Evolutionary conservation across 2,329 filamentous ascomycete species (phyloP), one percentile per base, ranked within the genome.

Genomic region (Trichoderma afroharzianum): DNA sequence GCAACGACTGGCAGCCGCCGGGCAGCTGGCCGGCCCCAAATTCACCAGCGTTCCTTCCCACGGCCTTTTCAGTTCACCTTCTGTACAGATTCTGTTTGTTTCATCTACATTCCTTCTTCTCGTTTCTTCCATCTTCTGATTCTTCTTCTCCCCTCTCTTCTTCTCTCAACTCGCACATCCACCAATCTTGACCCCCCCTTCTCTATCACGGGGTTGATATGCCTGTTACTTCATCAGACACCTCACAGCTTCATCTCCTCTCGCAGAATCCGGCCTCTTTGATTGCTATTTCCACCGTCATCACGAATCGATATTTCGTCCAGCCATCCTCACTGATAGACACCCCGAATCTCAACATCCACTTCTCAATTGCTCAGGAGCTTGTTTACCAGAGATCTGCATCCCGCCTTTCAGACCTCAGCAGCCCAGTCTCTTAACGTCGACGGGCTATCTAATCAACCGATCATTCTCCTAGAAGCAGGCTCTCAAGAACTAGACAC

Each of bases 1-100:
- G 47, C 28, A n/a, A 32, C 67, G 47, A 61, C 71, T 72, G 71
- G 71, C 71, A 64, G 66, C 57, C 71, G 64, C 66, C 66, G 61
- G 66, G 59, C 71, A 14, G 58, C 50, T 12, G 21, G 47, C 7
- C 71, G 33, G 58, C 9, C 62, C 69, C 36, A 14, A 47, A 66
- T 71, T 66, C 61, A 63, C 62, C 55, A 36, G 50, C 69, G 50
- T 21, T 57, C 63, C 36, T 63, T 62, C 69, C 43, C 47, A 55
- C 33, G 6, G 18, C 43, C 47, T 7, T 63, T 43, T 21, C 59
- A 4, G 14, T 26, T 53, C 53, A 58, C 30, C 11, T 30, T 14
- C 4, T 67, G 6, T 24, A 55, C 53, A 57, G 6, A 26, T 21
- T 30, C 53, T 24, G 15, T n/a, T 33, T 28, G 14, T 28, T 11